Evolutionary conservation across 345 rosid species (phyloP).

Genomic region (Melaleuca alternifolia): DNA sequence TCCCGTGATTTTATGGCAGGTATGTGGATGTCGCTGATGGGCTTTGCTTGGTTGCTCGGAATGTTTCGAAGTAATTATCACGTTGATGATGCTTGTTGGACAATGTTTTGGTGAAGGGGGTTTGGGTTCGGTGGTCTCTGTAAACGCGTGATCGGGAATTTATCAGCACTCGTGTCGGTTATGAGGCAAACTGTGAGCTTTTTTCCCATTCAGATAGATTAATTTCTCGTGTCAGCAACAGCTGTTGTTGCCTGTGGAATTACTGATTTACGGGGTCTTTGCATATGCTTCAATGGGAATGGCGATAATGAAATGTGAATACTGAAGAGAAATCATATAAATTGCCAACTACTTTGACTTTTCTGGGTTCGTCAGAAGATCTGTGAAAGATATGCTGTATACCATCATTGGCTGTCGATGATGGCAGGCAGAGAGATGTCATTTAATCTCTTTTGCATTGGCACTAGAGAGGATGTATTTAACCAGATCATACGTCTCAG

Average conservation of each 20-base stretch:
- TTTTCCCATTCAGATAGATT: not conserved
- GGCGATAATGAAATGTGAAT: not conserved
- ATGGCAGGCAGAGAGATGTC: not conserved
- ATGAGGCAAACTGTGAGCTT: not conserved
- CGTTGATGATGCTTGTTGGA: not conserved
- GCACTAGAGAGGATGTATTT: not conserved
- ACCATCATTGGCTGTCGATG: not conserved
- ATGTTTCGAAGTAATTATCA: not conserved
- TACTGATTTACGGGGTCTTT: not conserved
- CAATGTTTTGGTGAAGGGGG: not conserved
- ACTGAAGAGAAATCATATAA: not conserved
- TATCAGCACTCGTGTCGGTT: not conserved
- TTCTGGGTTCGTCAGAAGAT: not conserved
- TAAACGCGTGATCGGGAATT: not conserved
- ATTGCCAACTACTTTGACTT: not conserved
- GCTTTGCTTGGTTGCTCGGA: not conserved
- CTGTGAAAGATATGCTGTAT: not conserved
- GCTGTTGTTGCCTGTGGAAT: not conserved
- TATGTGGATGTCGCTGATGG: not conserved
- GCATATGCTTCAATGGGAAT: not conserved
- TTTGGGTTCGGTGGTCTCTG: not conserved
- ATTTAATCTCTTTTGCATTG: not conserved
- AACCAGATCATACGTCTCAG: not conserved
- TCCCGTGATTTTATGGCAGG: slow-evolving; percentile 12
- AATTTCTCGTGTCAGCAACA: not conserved